Base-by-base conservation (phyloP, 768 basidiomycete genomes). In the Tylopilus balloui region DNA sequence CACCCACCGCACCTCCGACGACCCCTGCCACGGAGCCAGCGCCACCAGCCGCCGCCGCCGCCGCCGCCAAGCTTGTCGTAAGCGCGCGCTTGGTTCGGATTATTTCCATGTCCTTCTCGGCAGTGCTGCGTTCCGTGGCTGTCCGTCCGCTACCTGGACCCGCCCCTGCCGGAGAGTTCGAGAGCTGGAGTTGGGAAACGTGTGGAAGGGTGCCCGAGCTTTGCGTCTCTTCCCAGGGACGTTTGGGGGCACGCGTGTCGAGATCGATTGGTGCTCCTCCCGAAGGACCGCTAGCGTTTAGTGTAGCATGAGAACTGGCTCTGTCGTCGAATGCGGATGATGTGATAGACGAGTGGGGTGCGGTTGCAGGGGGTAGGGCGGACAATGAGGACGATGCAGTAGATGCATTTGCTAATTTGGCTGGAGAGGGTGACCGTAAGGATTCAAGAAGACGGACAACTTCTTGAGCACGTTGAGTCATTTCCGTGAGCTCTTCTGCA, bases 41-140 rank as follows among this genome's bases (percentile, higher is more conserved):
- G 4, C 69, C 69, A 23, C 66, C 69, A 3, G 55, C 60, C 0
- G 72, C 61, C 17, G 73, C 66, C 0, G 74, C 74, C n/a, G 70
- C 71, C 1, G 72, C 78, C 1, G 73, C 78, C n/a, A 79, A 78
- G 11, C 80, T 76, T 38, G 81, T 81, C 42, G 81, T 84, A 17
- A 77, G 68, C n/a, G 86, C 86, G 17, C 88, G 80, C 66, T 90
- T 91, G 24, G 77, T 83, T 8, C 88, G 80, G 52, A 91, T 91
- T 51, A 88, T 75, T 54, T 88, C 86, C 88, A 91, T 91, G 59
- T 91, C 88, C 51, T 84, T 79, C 65, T 90, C 86, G 7, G 88
- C 88, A 1, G 83, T 84, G 3, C 81, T 72, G 54, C 81, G 80
- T 23, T 68, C 69, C 46, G 77, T 72, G 20, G 67, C 65, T 7